Evolutionary conservation across 2,329 filamentous ascomycete genomes (phyloP).

Genomic region (Colletotrichum viniferum): DNA sequence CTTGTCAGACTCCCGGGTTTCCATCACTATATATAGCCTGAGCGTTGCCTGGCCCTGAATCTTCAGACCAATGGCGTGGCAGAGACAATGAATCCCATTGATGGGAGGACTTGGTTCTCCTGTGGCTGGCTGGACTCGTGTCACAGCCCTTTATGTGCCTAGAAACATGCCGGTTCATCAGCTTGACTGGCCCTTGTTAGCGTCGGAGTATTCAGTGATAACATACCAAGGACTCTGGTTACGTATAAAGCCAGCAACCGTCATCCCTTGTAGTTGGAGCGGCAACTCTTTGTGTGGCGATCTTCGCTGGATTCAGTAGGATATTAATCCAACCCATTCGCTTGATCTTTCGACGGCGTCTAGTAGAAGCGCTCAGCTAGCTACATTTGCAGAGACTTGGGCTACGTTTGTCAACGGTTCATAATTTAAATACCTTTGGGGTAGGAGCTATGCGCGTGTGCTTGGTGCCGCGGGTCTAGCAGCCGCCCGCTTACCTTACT

Average conservation of each 20-base stretch:
- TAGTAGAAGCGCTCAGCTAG: no score
- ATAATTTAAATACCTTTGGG: accelerated
- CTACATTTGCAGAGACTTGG: neutral
- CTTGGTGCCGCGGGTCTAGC: neutral
- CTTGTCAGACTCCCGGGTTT: neutral
- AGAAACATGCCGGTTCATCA: accelerated
- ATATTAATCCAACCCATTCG: no score
- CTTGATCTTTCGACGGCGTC: neutral
- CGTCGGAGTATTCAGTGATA: neutral
- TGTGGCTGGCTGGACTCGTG: neutral
- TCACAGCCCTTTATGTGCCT: neutral
- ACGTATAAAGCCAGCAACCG: neutral
- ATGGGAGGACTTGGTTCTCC: accelerated
- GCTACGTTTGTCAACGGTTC: accelerated
- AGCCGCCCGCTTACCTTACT: neutral
- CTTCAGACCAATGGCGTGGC: neutral
- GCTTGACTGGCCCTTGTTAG: neutral
- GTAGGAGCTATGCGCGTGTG: neutral
- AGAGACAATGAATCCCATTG: neutral
- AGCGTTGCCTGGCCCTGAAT: accelerated
- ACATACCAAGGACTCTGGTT: accelerated
- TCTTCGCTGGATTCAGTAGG: neutral
- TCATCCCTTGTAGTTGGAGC: neutral
- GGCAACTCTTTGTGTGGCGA: accelerated
- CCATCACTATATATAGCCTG: neutral